These are phyloP conservation scores for Fusarium sp. DNA, from an alignment of 2,329 filamentous ascomycete genomes.

Conservation along the genomic window DNA sequence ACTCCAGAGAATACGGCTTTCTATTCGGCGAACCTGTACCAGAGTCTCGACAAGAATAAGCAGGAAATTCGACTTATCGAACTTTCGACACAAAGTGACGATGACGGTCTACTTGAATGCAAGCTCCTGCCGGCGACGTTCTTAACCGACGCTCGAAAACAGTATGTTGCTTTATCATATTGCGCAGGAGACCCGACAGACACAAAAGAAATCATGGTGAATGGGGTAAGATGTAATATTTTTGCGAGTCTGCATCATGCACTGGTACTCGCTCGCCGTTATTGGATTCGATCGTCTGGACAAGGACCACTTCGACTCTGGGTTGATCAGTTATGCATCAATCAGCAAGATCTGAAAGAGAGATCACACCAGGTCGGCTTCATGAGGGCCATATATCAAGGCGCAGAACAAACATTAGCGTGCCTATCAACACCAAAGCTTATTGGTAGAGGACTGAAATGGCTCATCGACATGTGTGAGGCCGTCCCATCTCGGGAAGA, in stretches of 20 bases:
- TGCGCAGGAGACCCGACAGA: not conserved
- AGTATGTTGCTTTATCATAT: accelerated
- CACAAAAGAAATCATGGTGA: accelerated
- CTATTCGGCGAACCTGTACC: accelerated
- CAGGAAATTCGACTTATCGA: not conserved
- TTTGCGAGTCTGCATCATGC: not conserved
- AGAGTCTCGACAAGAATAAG: accelerated
- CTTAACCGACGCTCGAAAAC: accelerated
- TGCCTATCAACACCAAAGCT: not conserved
- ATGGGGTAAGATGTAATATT: accelerated
- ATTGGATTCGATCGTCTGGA: accelerated
- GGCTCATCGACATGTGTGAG: accelerated
- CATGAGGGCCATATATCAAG: accelerated
- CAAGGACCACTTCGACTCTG: accelerated
- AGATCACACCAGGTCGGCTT: not conserved
- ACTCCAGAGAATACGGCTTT: accelerated
- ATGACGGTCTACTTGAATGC: not conserved
- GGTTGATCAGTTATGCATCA: not conserved
- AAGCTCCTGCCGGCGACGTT: accelerated
- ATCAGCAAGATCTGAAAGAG: accelerated
- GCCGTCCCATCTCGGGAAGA: not conserved
- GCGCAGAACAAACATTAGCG: accelerated
- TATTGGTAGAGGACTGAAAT: not conserved
- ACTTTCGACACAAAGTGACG: not conserved
- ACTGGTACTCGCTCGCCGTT: accelerated